Base-by-base conservation (phyloP, 169 alveolate genomes). In the Plasmodium knowlesi region DNA sequence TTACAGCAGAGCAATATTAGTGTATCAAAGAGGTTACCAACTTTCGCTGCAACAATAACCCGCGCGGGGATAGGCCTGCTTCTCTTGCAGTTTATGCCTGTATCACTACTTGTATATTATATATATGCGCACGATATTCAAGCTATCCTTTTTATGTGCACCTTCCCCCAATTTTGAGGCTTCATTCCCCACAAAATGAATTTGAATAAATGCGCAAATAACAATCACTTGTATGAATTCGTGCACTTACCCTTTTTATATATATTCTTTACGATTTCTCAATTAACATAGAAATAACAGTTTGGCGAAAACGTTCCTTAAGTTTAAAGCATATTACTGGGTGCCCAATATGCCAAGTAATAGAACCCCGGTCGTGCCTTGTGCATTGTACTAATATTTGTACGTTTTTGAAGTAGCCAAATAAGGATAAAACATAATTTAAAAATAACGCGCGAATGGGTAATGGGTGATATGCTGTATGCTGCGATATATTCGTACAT, bases 11-110 rank as follows among this genome's bases (percentile, higher is more conserved):
- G 61, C 14, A 9, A 14, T 43, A 86, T 70, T 86, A 86, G 93
- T 76, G 74, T 86, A 86, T 86, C 86, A 86, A 86, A 86, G 93
- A 86, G 93, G 93, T 86, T 43, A 86, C 67, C 34, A 70, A 71
- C 30, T 84, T 71, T 25, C 14, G 25, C 25, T 14, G 80, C 90
- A 67, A 67, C 76, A 67, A 25, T n/a, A 67, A 25, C 22, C 28
- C 4, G 14, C 76, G 30, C 76, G 19, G 9, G 37, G 76, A 67
- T 67, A 25, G 0, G 37, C 41, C 5, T 14, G 76, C 37, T 25
- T 9, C 37, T 67, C 76, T 67, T 67, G 37, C 41, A 6, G 30
- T 1, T 25, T 22, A 22, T 8, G 6, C 76, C 30, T 10, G 76
- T 67, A 28, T 28, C 9, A 19, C 41, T 67, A 1, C 37, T 67